Percentiles rank a stretch among this genome's conserved stretches.
Evolutionary conservation across 2,329 filamentous ascomycete genomes (phyloP).

Genomic region (Colletotrichum shisoi): DNA sequence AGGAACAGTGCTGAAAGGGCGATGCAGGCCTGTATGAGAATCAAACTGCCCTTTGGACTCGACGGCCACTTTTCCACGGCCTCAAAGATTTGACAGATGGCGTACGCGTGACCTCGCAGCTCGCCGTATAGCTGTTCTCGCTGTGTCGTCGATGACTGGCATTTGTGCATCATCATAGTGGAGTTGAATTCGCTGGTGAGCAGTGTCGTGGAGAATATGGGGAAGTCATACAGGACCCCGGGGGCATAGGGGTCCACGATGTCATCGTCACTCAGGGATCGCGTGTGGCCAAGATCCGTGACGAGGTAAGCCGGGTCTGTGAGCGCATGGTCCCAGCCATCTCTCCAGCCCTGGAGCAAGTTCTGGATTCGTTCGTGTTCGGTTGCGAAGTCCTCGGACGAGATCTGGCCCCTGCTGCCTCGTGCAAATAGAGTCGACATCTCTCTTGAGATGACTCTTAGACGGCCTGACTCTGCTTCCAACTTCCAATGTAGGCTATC

Average conservation of each 20-base stretch:
- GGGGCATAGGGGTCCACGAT: slow-evolving; percentile 78
- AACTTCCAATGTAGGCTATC: slow-evolving; percentile 66
- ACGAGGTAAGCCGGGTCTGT: slow-evolving; percentile 69
- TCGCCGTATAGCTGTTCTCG: slow-evolving; percentile 61
- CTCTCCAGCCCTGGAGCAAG: slow-evolving; percentile 59
- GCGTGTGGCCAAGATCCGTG: slow-evolving; percentile 66
- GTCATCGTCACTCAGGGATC: slow-evolving; percentile 64
- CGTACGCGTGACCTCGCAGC: slow-evolving; percentile 68
- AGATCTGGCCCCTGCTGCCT: slow-evolving; percentile 69
- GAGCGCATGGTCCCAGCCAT: slow-evolving; percentile 67
- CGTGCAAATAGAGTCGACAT: slow-evolving; percentile 80
- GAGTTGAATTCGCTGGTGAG: slow-evolving; percentile 79
- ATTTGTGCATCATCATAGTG: slow-evolving; percentile 80
- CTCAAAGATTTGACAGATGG: slow-evolving; percentile 81
- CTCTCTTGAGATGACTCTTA: slow-evolving; percentile 79
- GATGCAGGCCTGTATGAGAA: slow-evolving; percentile 78
- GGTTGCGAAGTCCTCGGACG: slow-evolving; percentile 67
- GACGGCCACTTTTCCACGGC: slow-evolving; percentile 76
- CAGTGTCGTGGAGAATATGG: slow-evolving; percentile 77
- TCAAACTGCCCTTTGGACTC: slow-evolving; percentile 72
- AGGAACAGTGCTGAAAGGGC: slow-evolving; percentile 80
- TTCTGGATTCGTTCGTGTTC: slow-evolving; percentile 66
- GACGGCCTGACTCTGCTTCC: slow-evolving; percentile 69
- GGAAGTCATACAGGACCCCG: slow-evolving; percentile 73
- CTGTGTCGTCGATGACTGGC: slow-evolving; percentile 69